Percentiles rank a stretch among this genome's conserved stretches.
Evolutionary conservation across 805 yeast species (phyloP).

Genomic region (Candida patagonica): DNA sequence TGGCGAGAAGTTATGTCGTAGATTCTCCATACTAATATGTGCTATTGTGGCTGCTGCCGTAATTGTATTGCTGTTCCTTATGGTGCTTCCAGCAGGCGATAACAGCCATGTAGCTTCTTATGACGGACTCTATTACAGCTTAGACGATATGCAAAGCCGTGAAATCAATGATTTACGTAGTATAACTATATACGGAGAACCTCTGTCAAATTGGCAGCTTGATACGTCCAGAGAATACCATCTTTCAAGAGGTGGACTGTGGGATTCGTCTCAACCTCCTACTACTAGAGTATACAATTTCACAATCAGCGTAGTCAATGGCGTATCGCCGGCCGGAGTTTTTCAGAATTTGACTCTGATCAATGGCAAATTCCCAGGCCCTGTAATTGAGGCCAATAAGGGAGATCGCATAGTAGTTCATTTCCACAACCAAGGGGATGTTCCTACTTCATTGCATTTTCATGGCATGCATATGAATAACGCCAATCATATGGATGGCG

Average conservation of each 20-base stretch:
- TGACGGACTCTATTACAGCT: constrained; percentile 1
- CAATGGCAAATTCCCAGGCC: constrained; percentile 43
- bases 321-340: constrained; percentile 19
- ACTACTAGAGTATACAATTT: constrained; percentile 17
- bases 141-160: background rate
- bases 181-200: constrained; percentile 12
- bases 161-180: constrained; percentile 1
- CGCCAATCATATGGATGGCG: constrained; percentile 44
- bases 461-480: constrained; percentile 43
- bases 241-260: constrained; percentile 11
- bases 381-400: constrained; percentile 26
- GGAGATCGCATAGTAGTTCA: constrained; percentile 32
- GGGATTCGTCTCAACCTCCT: constrained; percentile 11
- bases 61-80: no score
- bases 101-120: background rate
- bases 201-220: constrained; percentile 22
- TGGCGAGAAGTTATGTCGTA: no score
- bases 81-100: background rate
- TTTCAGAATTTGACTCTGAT: constrained; percentile 28
- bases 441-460: constrained; percentile 40
- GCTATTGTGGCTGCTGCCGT: no score
- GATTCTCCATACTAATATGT: no score
- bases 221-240: constrained; percentile 23
- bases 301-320: constrained; percentile 13
- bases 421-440: constrained; percentile 32